Percentiles rank a stretch among this genome's conserved stretches.
phyloP scores from a whole-genome alignment of 1,284 basidiomycete species.

The Marasmius fiardii region DNA sequence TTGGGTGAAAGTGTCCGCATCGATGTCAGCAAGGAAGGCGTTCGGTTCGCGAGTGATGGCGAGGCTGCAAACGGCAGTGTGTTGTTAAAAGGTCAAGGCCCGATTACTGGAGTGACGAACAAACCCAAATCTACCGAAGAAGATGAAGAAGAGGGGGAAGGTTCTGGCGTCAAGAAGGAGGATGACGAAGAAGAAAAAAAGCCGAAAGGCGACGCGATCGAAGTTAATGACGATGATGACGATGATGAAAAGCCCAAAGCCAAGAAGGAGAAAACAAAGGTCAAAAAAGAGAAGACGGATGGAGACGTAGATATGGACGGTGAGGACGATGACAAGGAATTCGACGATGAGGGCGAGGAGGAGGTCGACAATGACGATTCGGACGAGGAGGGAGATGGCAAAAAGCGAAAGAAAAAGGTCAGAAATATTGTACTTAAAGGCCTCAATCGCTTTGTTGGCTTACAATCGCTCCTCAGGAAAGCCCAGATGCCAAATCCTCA shows the following conservation, averaged over 20 bases:
- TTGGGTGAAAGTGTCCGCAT: conserved; percentile 96
- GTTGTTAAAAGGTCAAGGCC: conserved; percentile 55
- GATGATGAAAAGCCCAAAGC: conserved; percentile 35
- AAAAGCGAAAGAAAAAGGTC: conserved; percentile 72
- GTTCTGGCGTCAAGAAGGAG: conserved; percentile 36
- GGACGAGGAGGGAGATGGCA: conserved; percentile 46
- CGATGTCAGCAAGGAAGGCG: conserved; percentile 95
- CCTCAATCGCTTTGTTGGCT: not conserved
- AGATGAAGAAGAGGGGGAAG: conserved; percentile 44
- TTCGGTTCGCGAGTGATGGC: conserved; percentile 91
- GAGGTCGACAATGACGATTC: conserved; percentile 52
- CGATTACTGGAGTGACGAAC: conserved; percentile 10
- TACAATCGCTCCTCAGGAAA: not conserved
- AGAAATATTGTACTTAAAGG: conserved; percentile 13
- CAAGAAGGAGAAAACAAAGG: conserved; percentile 37
- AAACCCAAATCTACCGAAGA: conserved; percentile 39
- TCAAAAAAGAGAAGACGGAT: conserved; percentile 46
- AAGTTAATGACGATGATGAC: conserved; percentile 34
- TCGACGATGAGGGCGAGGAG: conserved; percentile 44
- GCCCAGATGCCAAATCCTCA: conserved; percentile 7
- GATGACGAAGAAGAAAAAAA: conserved; percentile 43
- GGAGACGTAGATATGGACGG: conserved; percentile 42
- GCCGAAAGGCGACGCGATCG: conserved; percentile 40
- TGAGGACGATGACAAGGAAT: conserved; percentile 51
- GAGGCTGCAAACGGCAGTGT: conserved; percentile 93